Base-by-base conservation (phyloP, 768 basidiomycete species). In the Mycena vulgaris region DNA sequence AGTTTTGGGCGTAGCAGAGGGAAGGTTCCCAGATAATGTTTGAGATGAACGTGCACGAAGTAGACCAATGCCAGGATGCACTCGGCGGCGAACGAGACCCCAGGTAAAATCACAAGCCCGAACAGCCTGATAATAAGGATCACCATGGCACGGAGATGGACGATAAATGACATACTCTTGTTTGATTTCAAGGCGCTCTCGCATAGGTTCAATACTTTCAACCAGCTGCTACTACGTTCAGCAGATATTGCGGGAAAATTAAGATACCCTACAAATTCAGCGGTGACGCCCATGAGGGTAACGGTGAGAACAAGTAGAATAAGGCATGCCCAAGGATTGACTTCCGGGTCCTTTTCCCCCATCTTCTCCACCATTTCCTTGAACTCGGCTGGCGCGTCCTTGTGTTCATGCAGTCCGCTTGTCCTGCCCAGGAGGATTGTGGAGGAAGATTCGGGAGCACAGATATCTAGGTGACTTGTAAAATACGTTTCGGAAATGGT, bases 31-130 rank as follows among this genome's bases (percentile, higher is more conserved):
- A 74, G 51, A 23, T 62, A 68, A 11, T 62, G 39, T 40, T 61
- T 75, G 87, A 81, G 72, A 85, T 80, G 66, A 83, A 80, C 83
- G 39, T 84, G 86, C 30, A 87, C 49, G 77, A 89, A 92, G 78
- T 86, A 90, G 17, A 86, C 83, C 28, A 89, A 77, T 1, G 91
- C 87, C 31, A 93, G 83, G 21, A 86, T 81, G 31, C 89, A 92
- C 76, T 93, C 91, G 5, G 89, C 91, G 6, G 90, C 88, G 81
- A 91, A 93, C 6, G 92, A 92, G 10, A 92, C 87, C 53, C 93
- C 80, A 0, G 93, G 93, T 3, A 94, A 85, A 10, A 94, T 82
- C 60, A 93, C 83, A 68, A 94, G 80, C 21, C 93, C 93, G 75
- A 93, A 92, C 90, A 89, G 93, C 74, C 90, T 92, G 25, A 6